Percentiles rank a stretch among this genome's conserved stretches.
These are phyloP conservation scores for Cichorium intybus DNA, from an alignment of 140 eudicot genomes.

Conservation along the genomic window DNA sequence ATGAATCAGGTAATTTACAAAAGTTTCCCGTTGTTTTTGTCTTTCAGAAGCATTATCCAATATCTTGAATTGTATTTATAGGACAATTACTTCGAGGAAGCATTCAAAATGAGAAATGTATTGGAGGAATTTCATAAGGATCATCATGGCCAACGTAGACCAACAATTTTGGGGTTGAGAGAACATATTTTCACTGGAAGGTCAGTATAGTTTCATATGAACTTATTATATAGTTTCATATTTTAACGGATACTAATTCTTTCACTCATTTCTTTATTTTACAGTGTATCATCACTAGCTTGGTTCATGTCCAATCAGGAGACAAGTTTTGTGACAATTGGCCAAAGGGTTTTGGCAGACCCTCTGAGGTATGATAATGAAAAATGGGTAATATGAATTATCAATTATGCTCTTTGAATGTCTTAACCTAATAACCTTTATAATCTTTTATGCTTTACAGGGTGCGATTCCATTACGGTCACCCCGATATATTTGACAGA, in stretches of 20 bases:
- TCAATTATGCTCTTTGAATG: not conserved
- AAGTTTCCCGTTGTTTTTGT: constrained; percentile 1
- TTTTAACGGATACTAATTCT: too few species aligned
- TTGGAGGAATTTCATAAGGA: constrained; percentile 77
- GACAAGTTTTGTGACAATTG: constrained; percentile 96
- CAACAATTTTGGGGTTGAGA: constrained; percentile 92
- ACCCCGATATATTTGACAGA: constrained; percentile 97
- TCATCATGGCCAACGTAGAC: constrained; percentile 78
- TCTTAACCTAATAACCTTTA: constrained; percentile 15
- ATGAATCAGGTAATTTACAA: constrained; percentile 79
- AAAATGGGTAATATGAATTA: not conserved
- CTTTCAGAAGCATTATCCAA: constrained; percentile 15
- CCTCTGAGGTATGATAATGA: constrained; percentile 67
- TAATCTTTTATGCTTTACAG: constrained; percentile 37
- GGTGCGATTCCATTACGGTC: constrained; percentile 98
- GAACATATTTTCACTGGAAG: constrained; percentile 99
- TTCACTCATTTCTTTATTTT: constrained; percentile 9
- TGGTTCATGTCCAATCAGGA: constrained; percentile 99
- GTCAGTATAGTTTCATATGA: constrained; percentile 32
- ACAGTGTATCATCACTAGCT: constrained; percentile 96
- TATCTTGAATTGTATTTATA: constrained; percentile 23
- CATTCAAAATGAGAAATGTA: constrained; percentile 96
- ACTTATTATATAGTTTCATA: constrained; percentile 19
- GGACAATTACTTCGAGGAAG: constrained; percentile 98
- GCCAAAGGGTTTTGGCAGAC: constrained; percentile 93